Evolutionary conservation across 2,329 filamentous ascomycete genomes (phyloP), one percentile per base, ranked within the genome.

Genomic region (Uncinocarpus reesii): DNA sequence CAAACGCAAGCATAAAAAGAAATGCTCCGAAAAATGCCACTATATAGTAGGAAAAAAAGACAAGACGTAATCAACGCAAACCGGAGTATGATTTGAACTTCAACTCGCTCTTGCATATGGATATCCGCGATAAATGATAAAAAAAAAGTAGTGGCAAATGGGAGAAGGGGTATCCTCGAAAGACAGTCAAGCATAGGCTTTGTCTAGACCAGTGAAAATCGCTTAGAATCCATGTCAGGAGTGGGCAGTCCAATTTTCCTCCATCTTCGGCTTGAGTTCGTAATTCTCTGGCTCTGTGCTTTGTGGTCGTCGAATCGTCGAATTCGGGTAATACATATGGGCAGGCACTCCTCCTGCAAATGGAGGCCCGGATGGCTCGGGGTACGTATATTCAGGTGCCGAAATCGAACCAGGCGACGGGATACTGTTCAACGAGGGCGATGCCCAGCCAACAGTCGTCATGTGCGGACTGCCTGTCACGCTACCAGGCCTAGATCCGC

Each of bases 381-480:
- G 84, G 57, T 95, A 93, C 6, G 83, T 80, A 61, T 93, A 95
- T 53, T 85, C 80, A 55, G 87, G 89, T 20, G 63, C 60, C 13
- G 51, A 52, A 53, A 73, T 74, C 42, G 77, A 79, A 37, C 76
- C 78, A 37, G 88, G 84, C 7, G 84, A 83, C 7, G 83, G 80
- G 55, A 87, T 80, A 26, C 77, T 76, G 54, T 80, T 78, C 56
- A 89, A 84, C 1, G 81, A 79, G 3, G 88, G 88, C 3, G 88
- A 93, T 56, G 87, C 84, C 89, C 90, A 95, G 47, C 86, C 84
- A 53, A 86, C 76, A 52, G 76, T 80, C 53, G 71, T 69, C 80
- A 95, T 86, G 65, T 95, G 89, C 43, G 90, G 89, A 65, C 88
- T 95, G 46, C 85, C 84, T 49, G 73, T 80, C n/a, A 78, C 82